Percentiles rank a stretch among this genome's conserved stretches.
These are phyloP conservation scores for Geotrichum ghanense DNA, from an alignment of 805 yeast species.

Conservation along the genomic window DNA sequence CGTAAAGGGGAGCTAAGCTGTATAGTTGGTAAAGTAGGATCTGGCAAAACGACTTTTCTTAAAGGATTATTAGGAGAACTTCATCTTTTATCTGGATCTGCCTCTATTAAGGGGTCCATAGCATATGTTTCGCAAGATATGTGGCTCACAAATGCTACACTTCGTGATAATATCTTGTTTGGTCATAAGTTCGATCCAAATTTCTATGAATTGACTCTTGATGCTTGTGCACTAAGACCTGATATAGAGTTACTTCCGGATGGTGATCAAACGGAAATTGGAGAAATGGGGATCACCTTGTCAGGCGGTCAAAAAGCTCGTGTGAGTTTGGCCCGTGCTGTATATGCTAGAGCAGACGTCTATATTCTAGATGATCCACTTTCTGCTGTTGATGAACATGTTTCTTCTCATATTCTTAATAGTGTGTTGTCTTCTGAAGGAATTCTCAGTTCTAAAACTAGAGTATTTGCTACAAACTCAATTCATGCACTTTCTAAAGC, in stretches of 20 bases:
- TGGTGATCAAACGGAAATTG: conserved; percentile 88
- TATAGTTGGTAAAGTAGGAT: conserved; percentile 76
- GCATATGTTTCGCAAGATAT: conserved; percentile 84
- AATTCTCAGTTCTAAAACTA: conserved; percentile 56
- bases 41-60: conserved; percentile 73
- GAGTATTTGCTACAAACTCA: conserved; percentile 70
- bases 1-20: conserved; percentile 68
- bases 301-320: conserved; percentile 99
- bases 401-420: conserved; percentile 72
- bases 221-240: conserved; percentile 76
- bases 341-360: conserved; percentile 86
- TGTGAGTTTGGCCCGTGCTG: conserved; percentile 88
- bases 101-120: conserved; percentile 52
- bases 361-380: conserved; percentile 85
- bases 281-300: conserved; percentile 92
- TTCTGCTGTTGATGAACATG: conserved; percentile 97
- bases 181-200: conserved; percentile 76
- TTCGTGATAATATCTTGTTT: conserved; percentile 79
- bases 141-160: conserved; percentile 88
- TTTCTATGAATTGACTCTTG: conserved; percentile 69
- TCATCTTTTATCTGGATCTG: conserved; percentile 55
- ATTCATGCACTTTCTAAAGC: conserved; percentile 68
- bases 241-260: conserved; percentile 75
- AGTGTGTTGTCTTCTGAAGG: conserved; percentile 65
- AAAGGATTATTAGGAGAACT: conserved; percentile 71